A percentile compares a stretch with the other conserved stretches of the same genome.
These are phyloP conservation scores for Ilex aquifolium DNA, from an alignment of 257 asterid genomes.

Conservation along the genomic window DNA sequence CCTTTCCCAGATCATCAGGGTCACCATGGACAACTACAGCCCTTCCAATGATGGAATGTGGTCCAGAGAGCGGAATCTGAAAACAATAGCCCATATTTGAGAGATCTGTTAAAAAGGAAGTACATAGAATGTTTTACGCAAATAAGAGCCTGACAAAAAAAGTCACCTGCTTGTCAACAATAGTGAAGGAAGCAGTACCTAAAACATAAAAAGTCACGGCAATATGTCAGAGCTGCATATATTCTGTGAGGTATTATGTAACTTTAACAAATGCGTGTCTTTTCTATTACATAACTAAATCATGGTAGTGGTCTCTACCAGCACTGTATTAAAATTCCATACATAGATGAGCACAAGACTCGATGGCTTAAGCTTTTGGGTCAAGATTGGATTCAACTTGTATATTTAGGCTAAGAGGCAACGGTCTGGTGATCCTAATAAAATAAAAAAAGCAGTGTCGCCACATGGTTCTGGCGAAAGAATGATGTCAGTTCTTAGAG, in stretches of 20 bases:
- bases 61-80: slow-evolving; percentile 87
- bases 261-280: neutral
- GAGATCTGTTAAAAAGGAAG: neutral
- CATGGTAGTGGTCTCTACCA: neutral
- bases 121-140: neutral
- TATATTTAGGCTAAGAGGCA: no score
- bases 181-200: slow-evolving; percentile 66
- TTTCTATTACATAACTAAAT: no score
- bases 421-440: no score
- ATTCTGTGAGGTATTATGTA: neutral
- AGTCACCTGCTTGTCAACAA: slow-evolving; percentile 67
- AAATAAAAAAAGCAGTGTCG: no score
- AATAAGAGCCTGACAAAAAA: slow-evolving; percentile 1
- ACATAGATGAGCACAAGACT: no score
- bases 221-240: neutral
- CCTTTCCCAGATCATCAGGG: slow-evolving; percentile 96
- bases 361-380: no score
- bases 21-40: slow-evolving; percentile 99
- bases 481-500: no score
- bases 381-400: no score
- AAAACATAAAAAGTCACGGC: slow-evolving; percentile 13
- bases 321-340: neutral
- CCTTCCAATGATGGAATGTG: slow-evolving; percentile 80
- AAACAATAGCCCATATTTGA: neutral
- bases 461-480: no score